Conservation (phyloP, 495 filamentous ascomycete species). For the Emericellopsis terricola region DNA sequence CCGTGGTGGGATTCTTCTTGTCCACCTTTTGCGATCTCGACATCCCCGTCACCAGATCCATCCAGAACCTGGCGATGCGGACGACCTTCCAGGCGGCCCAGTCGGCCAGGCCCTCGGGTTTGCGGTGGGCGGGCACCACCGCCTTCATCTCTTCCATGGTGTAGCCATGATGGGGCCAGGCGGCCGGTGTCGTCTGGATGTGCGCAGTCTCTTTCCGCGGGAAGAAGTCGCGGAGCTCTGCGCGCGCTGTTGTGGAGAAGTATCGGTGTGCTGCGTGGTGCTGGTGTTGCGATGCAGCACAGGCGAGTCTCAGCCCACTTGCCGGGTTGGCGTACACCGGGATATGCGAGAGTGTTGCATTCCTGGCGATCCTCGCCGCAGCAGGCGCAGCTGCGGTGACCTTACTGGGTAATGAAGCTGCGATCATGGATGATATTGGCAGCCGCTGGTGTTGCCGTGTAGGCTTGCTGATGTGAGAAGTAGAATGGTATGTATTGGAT, state of each 20-base stretch:
- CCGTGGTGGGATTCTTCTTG: conserved; percentile 25
- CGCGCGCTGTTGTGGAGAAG: conserved; percentile 23
- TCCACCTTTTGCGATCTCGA: conserved; percentile 22
- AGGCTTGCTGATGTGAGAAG: too few relatives aligned
- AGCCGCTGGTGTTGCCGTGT: too few relatives aligned
- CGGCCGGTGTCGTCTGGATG: conserved; percentile 32
- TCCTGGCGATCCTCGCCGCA: too few relatives aligned
- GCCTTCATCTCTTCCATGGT: conserved; percentile 26
- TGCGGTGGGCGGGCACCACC: conserved; percentile 21
- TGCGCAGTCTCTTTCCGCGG: conserved; percentile 24
- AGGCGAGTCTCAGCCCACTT: not conserved
- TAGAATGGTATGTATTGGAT: too few relatives aligned
- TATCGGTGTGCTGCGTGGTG: conserved; percentile 4
- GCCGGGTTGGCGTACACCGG: too few relatives aligned
- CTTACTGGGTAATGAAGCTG: too few relatives aligned
- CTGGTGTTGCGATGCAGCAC: not conserved
- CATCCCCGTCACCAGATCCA: conserved; percentile 28
- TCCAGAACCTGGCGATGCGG: conserved; percentile 20
- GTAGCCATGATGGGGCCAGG: conserved; percentile 53
- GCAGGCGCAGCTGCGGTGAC: too few relatives aligned
- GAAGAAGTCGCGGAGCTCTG: conserved; percentile 26
- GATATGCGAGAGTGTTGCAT: too few relatives aligned
- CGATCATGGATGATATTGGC: too few relatives aligned
- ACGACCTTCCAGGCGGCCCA: conserved; percentile 29
- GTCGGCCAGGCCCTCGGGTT: conserved; percentile 18